Percentiles rank a stretch among this genome's conserved stretches.
Evolutionary conservation across 2,329 filamentous ascomycete species (phyloP).

Genomic region (Alternaria sp.): DNA sequence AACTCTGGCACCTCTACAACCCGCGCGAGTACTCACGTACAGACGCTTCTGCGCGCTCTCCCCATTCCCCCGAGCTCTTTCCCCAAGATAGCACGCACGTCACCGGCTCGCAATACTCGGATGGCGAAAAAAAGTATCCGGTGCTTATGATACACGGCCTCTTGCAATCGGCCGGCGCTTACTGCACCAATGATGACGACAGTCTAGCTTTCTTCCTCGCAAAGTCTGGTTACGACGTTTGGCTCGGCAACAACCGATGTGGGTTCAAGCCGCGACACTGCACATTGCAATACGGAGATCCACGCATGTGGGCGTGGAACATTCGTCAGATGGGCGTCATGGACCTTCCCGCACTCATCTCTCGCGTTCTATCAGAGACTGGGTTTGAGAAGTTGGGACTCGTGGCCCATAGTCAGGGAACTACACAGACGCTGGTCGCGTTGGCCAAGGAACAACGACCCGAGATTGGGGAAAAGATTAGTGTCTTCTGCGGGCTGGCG

Average conservation of each 20-base stretch:
- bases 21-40: slow-evolving; percentile 74
- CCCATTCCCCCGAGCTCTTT: slow-evolving; percentile 72
- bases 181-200: slow-evolving; percentile 88
- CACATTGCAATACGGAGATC: slow-evolving; percentile 75
- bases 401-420: slow-evolving; percentile 89
- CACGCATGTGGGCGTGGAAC: slow-evolving; percentile 94
- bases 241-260: slow-evolving; percentile 93
- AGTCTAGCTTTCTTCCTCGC: slow-evolving; percentile 91
- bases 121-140: slow-evolving; percentile 73
- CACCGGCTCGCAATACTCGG: slow-evolving; percentile 37
- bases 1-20: slow-evolving; percentile 89
- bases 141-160: slow-evolving; percentile 89
- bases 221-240: slow-evolving; percentile 93
- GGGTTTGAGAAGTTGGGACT: slow-evolving; percentile 84
- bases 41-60: slow-evolving; percentile 58
- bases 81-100: slow-evolving; percentile 45
- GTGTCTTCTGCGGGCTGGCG: slow-evolving; percentile 89
- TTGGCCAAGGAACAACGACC: slow-evolving; percentile 90
- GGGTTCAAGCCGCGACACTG: slow-evolving; percentile 82
- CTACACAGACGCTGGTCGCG: slow-evolving; percentile 86
- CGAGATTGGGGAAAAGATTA: slow-evolving; percentile 81
- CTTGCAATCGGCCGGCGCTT: slow-evolving; percentile 86
- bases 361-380: slow-evolving; percentile 81
- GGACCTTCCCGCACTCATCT: slow-evolving; percentile 83
- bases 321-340: slow-evolving; percentile 93